A percentile compares a stretch with the other conserved stretches of the same genome.
Evolutionary conservation across 352 stramenopile genomes (phyloP).

Genomic region (Thalassiosira allenii): DNA sequence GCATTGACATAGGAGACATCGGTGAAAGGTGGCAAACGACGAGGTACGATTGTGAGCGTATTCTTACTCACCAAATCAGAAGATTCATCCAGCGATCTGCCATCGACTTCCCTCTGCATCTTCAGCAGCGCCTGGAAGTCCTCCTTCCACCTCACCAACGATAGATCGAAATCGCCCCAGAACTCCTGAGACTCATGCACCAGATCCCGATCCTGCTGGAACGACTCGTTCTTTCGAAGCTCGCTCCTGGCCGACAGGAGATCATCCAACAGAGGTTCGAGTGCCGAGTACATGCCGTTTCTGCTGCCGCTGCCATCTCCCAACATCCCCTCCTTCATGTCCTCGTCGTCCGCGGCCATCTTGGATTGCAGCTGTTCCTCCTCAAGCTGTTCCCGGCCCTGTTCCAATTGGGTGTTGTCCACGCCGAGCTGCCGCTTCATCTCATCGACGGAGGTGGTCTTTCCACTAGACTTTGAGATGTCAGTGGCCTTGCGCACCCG

Average conservation of each 20-base stretch:
- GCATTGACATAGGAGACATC: no score
- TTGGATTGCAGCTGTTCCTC: slow-evolving; percentile 38
- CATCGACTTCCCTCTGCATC: background rate
- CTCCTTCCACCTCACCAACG: slow-evolving; percentile 9
- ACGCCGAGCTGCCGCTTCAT: slow-evolving; percentile 51
- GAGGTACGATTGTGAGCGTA: no score
- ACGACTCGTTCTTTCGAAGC: no score
- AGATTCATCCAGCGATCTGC: background rate
- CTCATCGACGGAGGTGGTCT: slow-evolving; percentile 41
- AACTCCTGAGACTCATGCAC: background rate
- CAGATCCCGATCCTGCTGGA: background rate
- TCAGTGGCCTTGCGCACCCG: slow-evolving; percentile 17
- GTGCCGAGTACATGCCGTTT: background rate
- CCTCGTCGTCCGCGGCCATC: slow-evolving; percentile 47
- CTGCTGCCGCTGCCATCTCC: background rate
- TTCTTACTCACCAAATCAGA: no score
- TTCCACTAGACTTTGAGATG: background rate
- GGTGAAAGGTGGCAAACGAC: no score
- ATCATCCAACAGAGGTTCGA: background rate
- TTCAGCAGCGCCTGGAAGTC: background rate
- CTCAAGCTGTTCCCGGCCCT: slow-evolving; percentile 29
- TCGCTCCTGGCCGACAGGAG: background rate
- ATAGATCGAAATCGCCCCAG: background rate
- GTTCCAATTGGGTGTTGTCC: slow-evolving; percentile 32
- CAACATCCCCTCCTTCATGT: slow-evolving; percentile 39